Conservation (phyloP, 768 basidiomycete genomes). For the Lepiota brunneoincarnata region DNA sequence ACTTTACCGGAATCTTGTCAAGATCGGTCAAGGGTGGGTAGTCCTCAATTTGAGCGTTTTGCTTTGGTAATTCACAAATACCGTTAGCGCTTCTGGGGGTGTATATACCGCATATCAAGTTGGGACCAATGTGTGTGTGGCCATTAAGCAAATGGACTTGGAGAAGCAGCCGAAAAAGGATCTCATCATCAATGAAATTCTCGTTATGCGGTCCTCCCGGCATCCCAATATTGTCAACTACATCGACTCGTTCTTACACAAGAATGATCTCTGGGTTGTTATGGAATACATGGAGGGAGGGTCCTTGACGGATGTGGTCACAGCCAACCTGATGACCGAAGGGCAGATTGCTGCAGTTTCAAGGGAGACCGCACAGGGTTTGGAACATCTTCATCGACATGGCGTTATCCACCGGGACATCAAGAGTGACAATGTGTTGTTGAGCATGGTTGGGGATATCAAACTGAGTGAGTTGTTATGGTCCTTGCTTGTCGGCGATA, state of each 20-base stretch:
- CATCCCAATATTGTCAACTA: conserved; percentile 99
- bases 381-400: conserved; percentile 93
- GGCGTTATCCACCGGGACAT: conserved; percentile 99
- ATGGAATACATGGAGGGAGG: conserved; percentile 99
- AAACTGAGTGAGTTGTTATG: conserved; percentile 79
- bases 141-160: conserved; percentile 99
- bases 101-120: conserved; percentile 99
- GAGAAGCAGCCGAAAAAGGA: conserved; percentile 99
- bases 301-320: conserved; percentile 92
- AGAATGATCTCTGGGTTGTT: conserved; percentile 98
- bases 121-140: conserved; percentile 89
- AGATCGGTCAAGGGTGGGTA: conserved; percentile 95
- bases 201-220: conserved; percentile 95
- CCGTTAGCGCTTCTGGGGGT: conserved; percentile 84
- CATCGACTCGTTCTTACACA: conserved; percentile 96
- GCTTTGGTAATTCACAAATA: not conserved
- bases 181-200: conserved; percentile 98
- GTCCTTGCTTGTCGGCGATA: not conserved
- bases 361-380: conserved; percentile 87
- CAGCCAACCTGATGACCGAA: conserved; percentile 95
- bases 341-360: conserved; percentile 98
- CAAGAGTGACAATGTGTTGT: conserved; percentile 95
- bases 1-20: conserved; percentile 88
- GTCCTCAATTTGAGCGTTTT: conserved; percentile 12
- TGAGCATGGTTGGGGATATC: conserved; percentile 93